Base-by-base conservation (phyloP, 192 early-diverging fungal genomes). In the Dimargaris verticillata region DNA sequence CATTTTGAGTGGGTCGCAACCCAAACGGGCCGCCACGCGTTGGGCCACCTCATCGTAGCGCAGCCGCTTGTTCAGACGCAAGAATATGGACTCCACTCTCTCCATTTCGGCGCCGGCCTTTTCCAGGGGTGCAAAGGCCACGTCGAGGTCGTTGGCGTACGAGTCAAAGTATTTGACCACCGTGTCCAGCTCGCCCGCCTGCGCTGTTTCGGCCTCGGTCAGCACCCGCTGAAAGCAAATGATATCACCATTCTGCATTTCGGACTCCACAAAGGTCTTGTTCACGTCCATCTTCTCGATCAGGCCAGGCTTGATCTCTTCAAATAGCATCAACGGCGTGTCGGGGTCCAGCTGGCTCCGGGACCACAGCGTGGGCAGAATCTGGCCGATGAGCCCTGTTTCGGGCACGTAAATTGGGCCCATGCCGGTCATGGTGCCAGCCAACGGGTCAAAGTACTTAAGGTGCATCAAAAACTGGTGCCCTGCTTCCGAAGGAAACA, bases 211-310 rank as follows among this genome's bases (percentile, higher is more conserved):
- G 2, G 28, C 59, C 41, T 65, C 69, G 20, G 69, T 75, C 24
- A 82, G 62, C 24, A 71, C 71, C 22, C 69, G 70, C 70, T 95
- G 91, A 69, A 86, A 83, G 63, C 79, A 85, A 59, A 99, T 79
- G 59, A 99, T 96, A 66, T 99, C 95, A 33, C 95, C 95, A 59
- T 86, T 86, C 67, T 89, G 84, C 51, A 99, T 81, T 67, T 99
- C 95, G 15, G 87, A 82, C 29, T 70, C 53, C 2, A 53, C 50
- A 69, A 93, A 93, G 1, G 86, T 86, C 33, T 61, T 33, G 33
- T 75, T 70, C 13, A 64, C 41, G 59, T 88, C 83, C 72, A 89
- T 80, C 28, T 64, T 62, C 47, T 96, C 92, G 52, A 99, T 86
- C 86, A 94, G 84, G 10, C 74, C 78, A 0, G 95, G 91, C 75